A percentile compares a stretch with the other conserved stretches of the same genome.
Evolutionary conservation across 2,329 filamentous ascomycete species (phyloP).

Genomic region (Pezicula neosporulosa): DNA sequence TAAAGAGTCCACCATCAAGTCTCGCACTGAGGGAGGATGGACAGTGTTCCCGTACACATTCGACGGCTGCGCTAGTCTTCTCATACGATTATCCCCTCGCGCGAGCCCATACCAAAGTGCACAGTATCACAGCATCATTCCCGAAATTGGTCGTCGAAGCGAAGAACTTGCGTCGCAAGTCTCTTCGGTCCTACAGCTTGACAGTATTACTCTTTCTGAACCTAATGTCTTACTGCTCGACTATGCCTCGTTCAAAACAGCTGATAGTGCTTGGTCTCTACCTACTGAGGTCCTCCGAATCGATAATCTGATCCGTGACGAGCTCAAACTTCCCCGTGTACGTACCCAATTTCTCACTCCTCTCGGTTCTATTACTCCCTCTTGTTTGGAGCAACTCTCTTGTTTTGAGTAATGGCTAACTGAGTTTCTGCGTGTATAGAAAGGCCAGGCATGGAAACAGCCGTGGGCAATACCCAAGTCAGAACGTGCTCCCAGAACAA

Average conservation of each 20-base stretch:
- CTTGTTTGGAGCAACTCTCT: too few species aligned
- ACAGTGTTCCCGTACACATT: slow-evolving; percentile 23
- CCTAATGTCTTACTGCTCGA: slow-evolving; percentile 29
- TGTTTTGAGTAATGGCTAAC: too few species aligned
- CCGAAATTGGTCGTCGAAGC: not conserved
- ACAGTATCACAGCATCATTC: not conserved
- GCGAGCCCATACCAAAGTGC: too few species aligned
- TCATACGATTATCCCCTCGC: slow-evolving; percentile 19
- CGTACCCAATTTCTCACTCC: too few species aligned
- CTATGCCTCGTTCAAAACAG: slow-evolving; percentile 24
- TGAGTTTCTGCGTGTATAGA: too few species aligned
- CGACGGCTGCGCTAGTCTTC: slow-evolving; percentile 27
- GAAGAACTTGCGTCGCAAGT: not conserved
- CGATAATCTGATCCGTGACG: slow-evolving; percentile 25
- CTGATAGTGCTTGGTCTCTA: slow-evolving; percentile 16
- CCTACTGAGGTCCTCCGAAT: slow-evolving; percentile 24
- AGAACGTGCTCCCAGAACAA: slow-evolving; percentile 16
- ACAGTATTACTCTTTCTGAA: slow-evolving; percentile 21
- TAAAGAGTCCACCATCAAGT: slow-evolving; percentile 4
- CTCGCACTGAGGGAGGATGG: slow-evolving; percentile 13
- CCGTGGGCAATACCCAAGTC: slow-evolving; percentile 22
- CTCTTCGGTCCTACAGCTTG: not conserved
- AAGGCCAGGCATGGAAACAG: slow-evolving; percentile 24
- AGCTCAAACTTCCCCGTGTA: slow-evolving; percentile 19
- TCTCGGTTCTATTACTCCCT: too few species aligned